Evolutionary conservation across 2,329 filamentous ascomycete genomes (phyloP).

Genomic region (Fusarium keratoplasticum): DNA sequence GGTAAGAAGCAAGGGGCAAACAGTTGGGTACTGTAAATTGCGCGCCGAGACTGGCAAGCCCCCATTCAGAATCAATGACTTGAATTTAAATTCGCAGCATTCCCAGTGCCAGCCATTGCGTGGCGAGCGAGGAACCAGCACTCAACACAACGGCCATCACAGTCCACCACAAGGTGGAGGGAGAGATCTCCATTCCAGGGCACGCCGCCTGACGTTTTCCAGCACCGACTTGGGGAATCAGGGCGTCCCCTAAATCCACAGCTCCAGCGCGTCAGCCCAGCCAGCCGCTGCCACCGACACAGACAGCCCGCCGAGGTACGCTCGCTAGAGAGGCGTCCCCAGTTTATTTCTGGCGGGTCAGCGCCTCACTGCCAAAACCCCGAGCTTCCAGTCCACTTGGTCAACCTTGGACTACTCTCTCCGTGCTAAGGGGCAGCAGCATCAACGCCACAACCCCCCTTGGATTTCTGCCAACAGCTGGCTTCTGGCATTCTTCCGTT

Average conservation of each 20-base stretch:
- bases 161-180: slow-evolving; percentile 7
- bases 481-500: slow-evolving; percentile 43
- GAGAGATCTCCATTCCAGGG: slow-evolving; percentile 35
- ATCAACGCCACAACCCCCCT: slow-evolving; percentile 41
- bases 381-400: slow-evolving; percentile 35
- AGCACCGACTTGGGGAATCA: slow-evolving; percentile 6
- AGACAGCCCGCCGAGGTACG: slow-evolving; percentile 5
- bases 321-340: slow-evolving; percentile 21
- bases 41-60: slow-evolving; percentile 22
- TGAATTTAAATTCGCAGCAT: slow-evolving; percentile 22
- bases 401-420: slow-evolving; percentile 11
- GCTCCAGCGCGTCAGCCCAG: slow-evolving; percentile 9
- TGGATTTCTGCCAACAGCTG: slow-evolving; percentile 39
- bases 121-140: background rate
- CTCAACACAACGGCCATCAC: slow-evolving; percentile 20
- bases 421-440: slow-evolving; percentile 40
- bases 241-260: slow-evolving; percentile 31
- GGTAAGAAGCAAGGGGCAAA: background rate
- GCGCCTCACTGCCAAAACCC: slow-evolving; percentile 36
- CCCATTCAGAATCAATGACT: slow-evolving; percentile 17
- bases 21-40: slow-evolving; percentile 2
- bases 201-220: slow-evolving; percentile 28
- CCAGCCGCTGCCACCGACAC: slow-evolving; percentile 9
- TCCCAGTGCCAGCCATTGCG: slow-evolving; percentile 13
- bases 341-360: slow-evolving; percentile 37